phyloP scores from a whole-genome alignment of 805 yeast genomes.

The Ogataea paradorogensis region DNA sequence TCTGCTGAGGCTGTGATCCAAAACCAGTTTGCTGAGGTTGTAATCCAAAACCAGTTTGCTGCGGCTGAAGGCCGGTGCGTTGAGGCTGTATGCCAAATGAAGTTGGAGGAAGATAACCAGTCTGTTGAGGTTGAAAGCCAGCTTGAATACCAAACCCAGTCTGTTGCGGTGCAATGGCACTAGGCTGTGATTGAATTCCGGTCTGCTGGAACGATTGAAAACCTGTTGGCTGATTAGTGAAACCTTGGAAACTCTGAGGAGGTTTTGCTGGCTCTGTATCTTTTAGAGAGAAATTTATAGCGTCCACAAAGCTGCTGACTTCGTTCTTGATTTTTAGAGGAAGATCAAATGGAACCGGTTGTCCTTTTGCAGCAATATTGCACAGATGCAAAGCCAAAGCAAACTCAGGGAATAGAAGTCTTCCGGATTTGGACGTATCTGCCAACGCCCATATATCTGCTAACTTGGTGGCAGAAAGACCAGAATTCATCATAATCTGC shows the following conservation, averaged over 20 bases:
- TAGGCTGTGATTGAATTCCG: slow-evolving; percentile 34
- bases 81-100: slow-evolving; percentile 7
- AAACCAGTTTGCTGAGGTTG: slow-evolving; percentile 65
- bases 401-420: slow-evolving; percentile 88
- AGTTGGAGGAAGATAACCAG: slow-evolving; percentile 7
- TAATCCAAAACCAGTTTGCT: slow-evolving; percentile 52
- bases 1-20: slow-evolving; percentile 7
- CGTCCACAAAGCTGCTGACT: slow-evolving; percentile 85
- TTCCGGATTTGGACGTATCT: slow-evolving; percentile 86
- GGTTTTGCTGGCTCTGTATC: slow-evolving; percentile 33
- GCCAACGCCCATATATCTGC: slow-evolving; percentile 89
- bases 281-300: slow-evolving; percentile 75
- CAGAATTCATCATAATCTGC: slow-evolving; percentile 75
- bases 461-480: slow-evolving; percentile 66
- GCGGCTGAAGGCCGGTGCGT: slow-evolving; percentile 47
- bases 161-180: slow-evolving; percentile 37
- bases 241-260: slow-evolving; percentile 2
- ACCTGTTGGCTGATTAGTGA: slow-evolving; percentile 13
- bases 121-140: slow-evolving; percentile 8
- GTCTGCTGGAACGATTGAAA: slow-evolving; percentile 9
- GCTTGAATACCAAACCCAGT: slow-evolving; percentile 2
- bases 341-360: slow-evolving; percentile 66
- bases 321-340: slow-evolving; percentile 77
- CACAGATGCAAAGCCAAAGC: slow-evolving; percentile 89
- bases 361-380: slow-evolving; percentile 73